A percentile compares a stretch with the other conserved stretches of the same genome.
Evolutionary conservation across 2,329 filamentous ascomycete species (phyloP).

Genomic region (Trichothecium roseum): DNA sequence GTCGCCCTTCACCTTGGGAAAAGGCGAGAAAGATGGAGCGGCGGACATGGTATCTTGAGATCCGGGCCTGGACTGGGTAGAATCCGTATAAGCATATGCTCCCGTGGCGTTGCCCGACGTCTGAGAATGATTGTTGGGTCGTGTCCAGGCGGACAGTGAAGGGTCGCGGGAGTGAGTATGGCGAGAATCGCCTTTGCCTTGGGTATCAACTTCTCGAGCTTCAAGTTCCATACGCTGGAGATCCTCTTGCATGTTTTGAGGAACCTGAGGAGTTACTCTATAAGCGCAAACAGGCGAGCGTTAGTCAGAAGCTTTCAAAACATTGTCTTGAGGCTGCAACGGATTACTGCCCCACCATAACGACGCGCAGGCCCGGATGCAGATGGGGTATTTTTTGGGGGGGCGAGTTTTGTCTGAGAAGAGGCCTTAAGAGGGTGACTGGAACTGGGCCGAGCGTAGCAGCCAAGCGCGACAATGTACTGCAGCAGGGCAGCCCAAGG

Average conservation of each 20-base stretch:
- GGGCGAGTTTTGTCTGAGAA: slow-evolving; percentile 2
- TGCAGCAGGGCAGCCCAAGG: no score
- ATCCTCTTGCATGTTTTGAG: slow-evolving; percentile 92
- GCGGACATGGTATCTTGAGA: slow-evolving; percentile 34
- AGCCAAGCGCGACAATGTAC: no score
- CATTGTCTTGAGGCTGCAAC: no score
- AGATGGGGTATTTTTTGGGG: slow-evolving; percentile 11
- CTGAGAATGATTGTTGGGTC: slow-evolving; percentile 3
- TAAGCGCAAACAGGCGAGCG: slow-evolving; percentile 18
- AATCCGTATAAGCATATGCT: slow-evolving; percentile 23
- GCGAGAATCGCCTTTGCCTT: slow-evolving; percentile 18
- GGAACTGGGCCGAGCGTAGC: no score
- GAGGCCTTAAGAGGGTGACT: neutral
- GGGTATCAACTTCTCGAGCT: slow-evolving; percentile 40
- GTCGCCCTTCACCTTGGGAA: slow-evolving; percentile 75
- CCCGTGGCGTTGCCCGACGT: slow-evolving; percentile 8
- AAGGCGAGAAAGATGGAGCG: slow-evolving; percentile 77
- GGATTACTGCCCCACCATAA: slow-evolving; percentile 16
- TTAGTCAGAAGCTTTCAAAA: slow-evolving; percentile 16
- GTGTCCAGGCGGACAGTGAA: slow-evolving; percentile 27
- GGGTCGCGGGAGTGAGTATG: slow-evolving; percentile 30
- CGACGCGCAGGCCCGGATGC: slow-evolving; percentile 1
- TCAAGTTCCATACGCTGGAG: slow-evolving; percentile 84
- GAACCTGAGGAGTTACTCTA: slow-evolving; percentile 90
- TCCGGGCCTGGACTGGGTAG: slow-evolving; percentile 19